These are phyloP conservation scores for Raphanus sativus DNA, from an alignment of 345 rosid species.

Conservation along the genomic window DNA sequence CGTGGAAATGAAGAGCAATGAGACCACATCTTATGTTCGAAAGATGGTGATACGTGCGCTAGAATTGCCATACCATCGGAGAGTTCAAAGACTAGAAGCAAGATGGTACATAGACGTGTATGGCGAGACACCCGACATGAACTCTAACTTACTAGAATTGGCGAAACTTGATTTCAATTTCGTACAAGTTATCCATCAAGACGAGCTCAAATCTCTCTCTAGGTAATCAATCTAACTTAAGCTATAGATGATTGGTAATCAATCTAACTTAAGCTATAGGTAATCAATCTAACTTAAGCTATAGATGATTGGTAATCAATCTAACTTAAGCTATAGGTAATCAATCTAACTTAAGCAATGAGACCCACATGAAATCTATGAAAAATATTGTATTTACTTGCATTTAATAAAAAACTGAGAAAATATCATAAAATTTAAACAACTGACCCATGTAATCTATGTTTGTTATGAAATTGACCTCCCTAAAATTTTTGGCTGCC, in stretches of 20 bases:
- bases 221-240: constrained; percentile 23
- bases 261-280: no score
- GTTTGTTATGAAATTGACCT: no score
- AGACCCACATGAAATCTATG: no score
- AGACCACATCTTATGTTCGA: constrained; percentile 12
- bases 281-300: no score
- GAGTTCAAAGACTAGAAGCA: constrained; percentile 41
- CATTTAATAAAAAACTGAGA: no score
- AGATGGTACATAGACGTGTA: constrained; percentile 42
- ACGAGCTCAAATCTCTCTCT: constrained; percentile 38
- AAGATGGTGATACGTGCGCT: constrained; percentile 38
- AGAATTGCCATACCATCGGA: constrained; percentile 43
- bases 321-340: no score
- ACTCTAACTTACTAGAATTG: constrained; percentile 35
- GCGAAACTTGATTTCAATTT: constrained; percentile 42
- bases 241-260: neutral
- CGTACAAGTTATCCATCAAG: constrained; percentile 39
- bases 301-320: no score
- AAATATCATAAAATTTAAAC: no score
- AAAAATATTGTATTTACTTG: no score
- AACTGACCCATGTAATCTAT: no score
- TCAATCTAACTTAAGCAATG: no score
- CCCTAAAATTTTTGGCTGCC: no score
- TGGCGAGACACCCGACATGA: constrained; percentile 20
- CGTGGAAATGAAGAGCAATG: neutral